These are phyloP conservation scores for Luzula sylvatica DNA, from an alignment of 176 grass and related monocot species.

Conservation along the genomic window DNA sequence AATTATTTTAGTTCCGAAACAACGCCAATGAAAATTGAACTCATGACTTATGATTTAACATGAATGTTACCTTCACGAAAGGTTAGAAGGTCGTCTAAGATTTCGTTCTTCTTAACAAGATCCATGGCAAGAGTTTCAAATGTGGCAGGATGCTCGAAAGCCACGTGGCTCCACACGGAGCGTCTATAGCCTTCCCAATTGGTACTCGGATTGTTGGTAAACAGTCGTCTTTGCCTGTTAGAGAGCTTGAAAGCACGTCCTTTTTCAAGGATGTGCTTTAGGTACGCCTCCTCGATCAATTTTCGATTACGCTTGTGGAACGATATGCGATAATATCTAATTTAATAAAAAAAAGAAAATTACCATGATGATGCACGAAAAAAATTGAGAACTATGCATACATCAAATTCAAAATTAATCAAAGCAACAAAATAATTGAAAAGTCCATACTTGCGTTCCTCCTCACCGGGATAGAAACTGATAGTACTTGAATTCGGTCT, in stretches of 20 bases:
- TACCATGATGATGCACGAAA: neutral
- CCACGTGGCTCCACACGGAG: constrained; percentile 44
- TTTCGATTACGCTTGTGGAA: constrained; percentile 46
- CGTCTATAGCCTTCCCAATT: constrained; percentile 7
- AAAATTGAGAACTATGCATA: neutral
- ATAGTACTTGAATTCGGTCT: neutral
- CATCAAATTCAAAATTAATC: too few species aligned
- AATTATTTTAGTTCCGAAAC: too few species aligned
- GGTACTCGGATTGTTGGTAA: constrained; percentile 46
- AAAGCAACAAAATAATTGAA: neutral
- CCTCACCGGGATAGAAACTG: neutral
- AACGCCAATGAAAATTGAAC: too few species aligned
- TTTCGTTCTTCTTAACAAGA: constrained; percentile 24
- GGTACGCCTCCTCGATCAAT: constrained; percentile 32
- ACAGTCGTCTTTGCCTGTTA: constrained; percentile 55
- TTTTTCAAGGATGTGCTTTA: constrained; percentile 22
- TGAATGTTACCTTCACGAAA: constrained; percentile 21
- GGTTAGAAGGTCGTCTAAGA: constrained; percentile 40
- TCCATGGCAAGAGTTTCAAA: constrained; percentile 63
- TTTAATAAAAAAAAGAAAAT: neutral
- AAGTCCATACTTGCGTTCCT: neutral
- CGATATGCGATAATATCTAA: constrained; percentile 30
- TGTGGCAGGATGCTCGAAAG: constrained; percentile 56
- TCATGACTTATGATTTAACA: too few species aligned
- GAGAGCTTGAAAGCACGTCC: constrained; percentile 28